Percentiles rank a stretch among this genome's conserved stretches.
Evolutionary conservation across 2,329 filamentous ascomycete species (phyloP).

Genomic region (Ascochyta pisi): DNA sequence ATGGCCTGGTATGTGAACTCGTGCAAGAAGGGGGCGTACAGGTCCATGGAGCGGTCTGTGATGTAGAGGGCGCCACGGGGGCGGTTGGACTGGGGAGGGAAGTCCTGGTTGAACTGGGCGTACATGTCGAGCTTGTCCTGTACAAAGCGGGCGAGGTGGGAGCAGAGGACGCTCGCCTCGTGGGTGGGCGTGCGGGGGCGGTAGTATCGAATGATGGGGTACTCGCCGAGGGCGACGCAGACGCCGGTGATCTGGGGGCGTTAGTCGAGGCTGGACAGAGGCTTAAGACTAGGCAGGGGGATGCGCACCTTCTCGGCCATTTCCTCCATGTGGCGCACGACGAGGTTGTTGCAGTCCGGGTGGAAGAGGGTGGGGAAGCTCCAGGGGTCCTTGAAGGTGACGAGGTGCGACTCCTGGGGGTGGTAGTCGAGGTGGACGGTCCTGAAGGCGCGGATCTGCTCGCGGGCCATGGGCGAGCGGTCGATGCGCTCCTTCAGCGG

Average conservation of each 20-base stretch:
- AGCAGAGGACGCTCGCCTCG: conserved; percentile 86
- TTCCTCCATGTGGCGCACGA: conserved; percentile 81
- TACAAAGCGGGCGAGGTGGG: conserved; percentile 87
- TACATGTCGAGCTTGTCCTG: conserved; percentile 92
- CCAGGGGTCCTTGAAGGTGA: conserved; percentile 93
- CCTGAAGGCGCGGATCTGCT: conserved; percentile 79
- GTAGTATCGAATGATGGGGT: conserved; percentile 92
- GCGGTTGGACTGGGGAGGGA: conserved; percentile 78
- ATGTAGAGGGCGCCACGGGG: conserved; percentile 85
- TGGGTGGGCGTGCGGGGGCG: conserved; percentile 76
- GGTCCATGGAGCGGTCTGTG: conserved; percentile 90
- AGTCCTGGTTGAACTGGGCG: conserved; percentile 81
- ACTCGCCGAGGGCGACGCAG: conserved; percentile 91
- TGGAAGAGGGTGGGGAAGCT: conserved; percentile 95
- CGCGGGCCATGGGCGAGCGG: conserved; percentile 69
- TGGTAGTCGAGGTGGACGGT: conserved; percentile 88
- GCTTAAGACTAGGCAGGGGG: not conserved
- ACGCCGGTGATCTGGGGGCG: conserved; percentile 74
- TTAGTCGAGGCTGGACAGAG: not conserved
- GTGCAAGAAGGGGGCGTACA: conserved; percentile 85
- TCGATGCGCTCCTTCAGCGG: conserved; percentile 77
- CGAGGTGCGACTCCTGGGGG: conserved; percentile 86
- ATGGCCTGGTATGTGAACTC: conserved; percentile 99
- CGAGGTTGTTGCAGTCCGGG: conserved; percentile 83
- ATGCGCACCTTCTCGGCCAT: conserved; percentile 81